Percentiles rank a stretch among this genome's conserved stretches.
Evolutionary conservation across 495 filamentous ascomycete species (phyloP).

Genomic region (Podospora anserina): DNA sequence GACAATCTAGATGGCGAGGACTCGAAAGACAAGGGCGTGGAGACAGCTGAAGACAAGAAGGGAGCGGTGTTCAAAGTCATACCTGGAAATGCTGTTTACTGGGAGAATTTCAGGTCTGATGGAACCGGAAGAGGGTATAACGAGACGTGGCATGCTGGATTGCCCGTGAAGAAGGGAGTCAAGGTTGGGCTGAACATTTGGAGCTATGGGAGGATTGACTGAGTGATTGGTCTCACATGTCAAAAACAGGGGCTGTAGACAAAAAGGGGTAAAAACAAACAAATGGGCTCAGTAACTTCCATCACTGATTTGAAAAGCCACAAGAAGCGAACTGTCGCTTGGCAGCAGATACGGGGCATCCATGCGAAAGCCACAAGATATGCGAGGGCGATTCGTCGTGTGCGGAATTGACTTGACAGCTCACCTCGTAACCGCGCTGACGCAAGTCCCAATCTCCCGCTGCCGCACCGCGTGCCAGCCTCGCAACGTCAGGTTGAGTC

Average conservation of each 20-base stretch:
- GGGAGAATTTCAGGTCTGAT: constrained; percentile 50
- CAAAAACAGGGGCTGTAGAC: neutral
- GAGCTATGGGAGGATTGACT: constrained; percentile 41
- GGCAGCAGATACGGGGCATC: constrained; percentile 4
- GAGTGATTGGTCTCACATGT: neutral
- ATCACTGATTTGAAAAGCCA: neutral
- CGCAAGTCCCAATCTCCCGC: constrained; percentile 3
- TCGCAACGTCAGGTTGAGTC: neutral
- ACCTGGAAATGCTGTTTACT: constrained; percentile 48
- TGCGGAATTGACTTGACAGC: neutral
- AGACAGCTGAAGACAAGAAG: constrained; percentile 7
- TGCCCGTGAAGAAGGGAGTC: constrained; percentile 42
- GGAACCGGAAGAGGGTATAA: constrained; percentile 43
- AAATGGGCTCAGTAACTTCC: neutral
- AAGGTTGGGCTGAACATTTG: constrained; percentile 51
- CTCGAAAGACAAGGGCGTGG: neutral
- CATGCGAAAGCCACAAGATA: neutral
- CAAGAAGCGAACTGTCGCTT: neutral
- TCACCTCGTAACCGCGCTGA: constrained; percentile 4
- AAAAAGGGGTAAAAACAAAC: constrained; percentile 1
- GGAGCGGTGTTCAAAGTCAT: constrained; percentile 42
- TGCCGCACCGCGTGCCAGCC: neutral
- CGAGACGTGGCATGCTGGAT: constrained; percentile 49
- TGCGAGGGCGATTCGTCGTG: neutral
- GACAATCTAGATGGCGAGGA: neutral